These are phyloP conservation scores for Bonia amplexicaulis DNA, from an alignment of 176 grass and related monocot genomes.

Conservation along the genomic window DNA sequence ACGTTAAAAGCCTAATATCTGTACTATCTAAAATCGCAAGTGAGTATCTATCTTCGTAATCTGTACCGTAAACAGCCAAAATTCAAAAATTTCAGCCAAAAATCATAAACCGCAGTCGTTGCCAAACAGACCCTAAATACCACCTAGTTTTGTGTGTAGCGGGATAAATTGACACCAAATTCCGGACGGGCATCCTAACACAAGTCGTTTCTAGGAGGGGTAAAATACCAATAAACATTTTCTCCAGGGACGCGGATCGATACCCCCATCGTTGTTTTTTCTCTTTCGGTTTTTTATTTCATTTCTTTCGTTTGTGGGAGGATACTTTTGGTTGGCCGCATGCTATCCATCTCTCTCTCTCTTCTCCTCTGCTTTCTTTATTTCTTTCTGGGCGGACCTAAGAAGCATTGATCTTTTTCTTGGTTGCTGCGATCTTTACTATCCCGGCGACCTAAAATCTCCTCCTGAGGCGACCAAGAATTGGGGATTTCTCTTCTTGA, in stretches of 20 bases:
- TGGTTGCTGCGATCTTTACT: not conserved
- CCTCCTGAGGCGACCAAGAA: not conserved
- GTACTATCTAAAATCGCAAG: no score
- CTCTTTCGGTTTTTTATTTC: constrained; percentile 4
- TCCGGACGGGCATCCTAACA: not conserved
- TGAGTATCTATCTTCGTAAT: no score
- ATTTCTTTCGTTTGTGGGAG: not conserved
- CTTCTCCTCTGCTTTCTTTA: not conserved
- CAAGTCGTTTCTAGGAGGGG: not conserved
- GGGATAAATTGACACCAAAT: no score
- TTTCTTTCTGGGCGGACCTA: not conserved
- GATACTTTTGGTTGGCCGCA: constrained; percentile 38
- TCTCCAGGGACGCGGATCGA: not conserved
- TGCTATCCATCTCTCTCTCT: constrained; percentile 16
- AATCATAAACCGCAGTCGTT: no score
- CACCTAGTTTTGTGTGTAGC: no score
- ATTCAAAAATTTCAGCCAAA: no score
- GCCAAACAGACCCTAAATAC: no score
- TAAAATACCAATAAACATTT: not conserved
- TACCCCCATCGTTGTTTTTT: not conserved
- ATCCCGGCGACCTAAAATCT: not conserved
- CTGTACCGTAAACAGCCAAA: no score
- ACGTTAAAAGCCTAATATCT: no score
- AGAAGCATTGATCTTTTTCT: constrained; percentile 13
- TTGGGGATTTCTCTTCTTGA: not conserved